phyloP scores from a whole-genome alignment of 2,329 filamentous ascomycete species.

The Albophoma yamanashiensis region DNA sequence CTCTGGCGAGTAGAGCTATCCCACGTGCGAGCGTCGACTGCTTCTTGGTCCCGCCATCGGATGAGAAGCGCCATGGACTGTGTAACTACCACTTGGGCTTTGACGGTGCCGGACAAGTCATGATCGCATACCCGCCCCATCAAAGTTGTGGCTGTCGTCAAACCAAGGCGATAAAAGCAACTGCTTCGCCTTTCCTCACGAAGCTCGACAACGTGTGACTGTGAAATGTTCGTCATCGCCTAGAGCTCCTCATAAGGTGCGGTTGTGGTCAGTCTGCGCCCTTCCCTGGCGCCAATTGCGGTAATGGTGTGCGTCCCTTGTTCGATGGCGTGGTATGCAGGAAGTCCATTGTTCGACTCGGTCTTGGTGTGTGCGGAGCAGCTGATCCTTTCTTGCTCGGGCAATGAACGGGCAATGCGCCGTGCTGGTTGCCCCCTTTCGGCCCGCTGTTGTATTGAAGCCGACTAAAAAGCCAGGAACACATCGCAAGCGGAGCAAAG shows the following conservation, averaged over 20 bases:
- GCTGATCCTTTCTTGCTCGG: neutral
- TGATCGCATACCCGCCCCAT: neutral
- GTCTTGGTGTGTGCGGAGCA: neutral
- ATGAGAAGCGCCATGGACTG: neutral
- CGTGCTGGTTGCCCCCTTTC: neutral
- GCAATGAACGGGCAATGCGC: neutral
- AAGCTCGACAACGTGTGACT: neutral
- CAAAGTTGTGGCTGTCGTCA: neutral
- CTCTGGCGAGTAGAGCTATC: neutral
- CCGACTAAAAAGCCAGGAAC: neutral
- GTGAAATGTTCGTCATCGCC: neutral
- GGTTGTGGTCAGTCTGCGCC: neutral
- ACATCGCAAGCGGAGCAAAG: constrained; percentile 10
- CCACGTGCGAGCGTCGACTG: neutral
- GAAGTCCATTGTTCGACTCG: neutral
- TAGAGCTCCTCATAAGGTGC: neutral
- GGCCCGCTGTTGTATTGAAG: neutral
- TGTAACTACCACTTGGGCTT: neutral
- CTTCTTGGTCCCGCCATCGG: neutral
- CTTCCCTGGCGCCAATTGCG: neutral
- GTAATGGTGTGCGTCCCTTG: neutral
- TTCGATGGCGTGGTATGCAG: neutral
- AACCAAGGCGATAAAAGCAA: neutral
- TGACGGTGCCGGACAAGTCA: neutral
- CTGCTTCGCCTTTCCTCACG: neutral